These are phyloP conservation scores for Claviceps quebecensis DNA, from an alignment of 2,329 filamentous ascomycete species.

Conservation along the genomic window DNA sequence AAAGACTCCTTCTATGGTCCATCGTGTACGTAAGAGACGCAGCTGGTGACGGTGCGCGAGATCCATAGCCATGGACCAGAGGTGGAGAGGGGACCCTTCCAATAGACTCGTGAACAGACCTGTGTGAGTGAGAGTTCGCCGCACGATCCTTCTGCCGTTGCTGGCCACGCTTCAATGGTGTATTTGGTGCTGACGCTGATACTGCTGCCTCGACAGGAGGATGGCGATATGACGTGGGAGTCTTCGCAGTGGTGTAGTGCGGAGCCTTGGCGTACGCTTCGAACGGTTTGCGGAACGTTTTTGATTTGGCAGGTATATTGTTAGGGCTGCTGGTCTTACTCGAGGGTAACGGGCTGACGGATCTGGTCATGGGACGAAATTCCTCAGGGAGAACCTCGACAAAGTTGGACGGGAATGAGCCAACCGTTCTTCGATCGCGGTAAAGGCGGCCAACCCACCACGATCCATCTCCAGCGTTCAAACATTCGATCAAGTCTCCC, in stretches of 20 bases:
- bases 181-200: constrained; percentile 6
- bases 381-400: constrained; percentile 76
- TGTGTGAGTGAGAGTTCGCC: constrained; percentile 16
- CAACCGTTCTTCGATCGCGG: constrained; percentile 79
- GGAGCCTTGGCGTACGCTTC: constrained; percentile 53
- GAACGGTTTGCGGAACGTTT: constrained; percentile 52
- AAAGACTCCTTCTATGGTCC: constrained; percentile 10
- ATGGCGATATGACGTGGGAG: constrained; percentile 42
- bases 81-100: constrained; percentile 9
- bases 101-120: constrained; percentile 9
- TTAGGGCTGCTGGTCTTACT: constrained; percentile 40
- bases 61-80: constrained; percentile 16
- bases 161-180: constrained; percentile 7
- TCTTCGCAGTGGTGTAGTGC: constrained; percentile 49
- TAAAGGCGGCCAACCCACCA: constrained; percentile 96
- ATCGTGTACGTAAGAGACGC: constrained; percentile 11
- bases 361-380: constrained; percentile 61
- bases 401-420: constrained; percentile 94
- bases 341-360: constrained; percentile 44
- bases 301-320: constrained; percentile 43
- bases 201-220: constrained; percentile 17
- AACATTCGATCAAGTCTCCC: constrained; percentile 92
- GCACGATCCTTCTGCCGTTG: constrained; percentile 9
- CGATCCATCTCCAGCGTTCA: constrained; percentile 92
- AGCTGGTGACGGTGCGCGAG: constrained; percentile 18